Percentiles rank a stretch among this genome's conserved stretches.
These are phyloP conservation scores for Mortierella sp. DNA, from an alignment of 371 early-diverging fungal genomes.

Conservation along the genomic window DNA sequence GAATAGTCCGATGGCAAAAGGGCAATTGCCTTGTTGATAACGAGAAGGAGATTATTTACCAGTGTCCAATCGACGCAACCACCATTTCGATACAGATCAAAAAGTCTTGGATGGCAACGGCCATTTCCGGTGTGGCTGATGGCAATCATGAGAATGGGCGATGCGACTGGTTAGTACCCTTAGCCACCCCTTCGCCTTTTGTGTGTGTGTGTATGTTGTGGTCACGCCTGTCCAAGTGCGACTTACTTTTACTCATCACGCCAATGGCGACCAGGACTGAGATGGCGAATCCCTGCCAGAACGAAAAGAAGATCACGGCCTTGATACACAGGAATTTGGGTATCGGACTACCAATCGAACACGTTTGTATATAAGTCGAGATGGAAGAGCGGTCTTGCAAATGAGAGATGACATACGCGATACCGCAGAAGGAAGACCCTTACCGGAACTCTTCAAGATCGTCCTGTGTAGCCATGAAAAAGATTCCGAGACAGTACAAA, in stretches of 20 bases:
- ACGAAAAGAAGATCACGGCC: conserved; percentile 94
- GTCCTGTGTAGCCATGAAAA: conserved; percentile 86
- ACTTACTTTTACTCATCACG: conserved; percentile 25
- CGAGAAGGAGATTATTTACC: conserved; percentile 55
- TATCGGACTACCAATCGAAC: conserved; percentile 88
- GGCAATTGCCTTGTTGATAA: background rate
- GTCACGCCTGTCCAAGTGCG: background rate
- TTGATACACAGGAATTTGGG: conserved; percentile 97
- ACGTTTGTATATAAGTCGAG: no score
- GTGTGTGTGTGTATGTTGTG: no score
- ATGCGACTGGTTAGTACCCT: no score
- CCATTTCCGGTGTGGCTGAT: conserved; percentile 71
- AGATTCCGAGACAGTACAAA: conserved; percentile 90
- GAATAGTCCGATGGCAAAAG: no score
- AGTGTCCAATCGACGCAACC: conserved; percentile 85
- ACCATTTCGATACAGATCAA: conserved; percentile 95
- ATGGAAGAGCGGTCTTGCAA: no score
- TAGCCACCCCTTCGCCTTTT: no score
- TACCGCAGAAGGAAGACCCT: no score
- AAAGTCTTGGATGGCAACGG: conserved; percentile 91
- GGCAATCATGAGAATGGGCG: background rate
- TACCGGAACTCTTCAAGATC: conserved; percentile 87
- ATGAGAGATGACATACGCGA: no score
- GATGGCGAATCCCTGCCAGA: conserved; percentile 94
- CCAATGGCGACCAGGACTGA: conserved; percentile 84